Base-by-base conservation (phyloP, 106 monocot species). In the Chionographis japonica region DNA sequence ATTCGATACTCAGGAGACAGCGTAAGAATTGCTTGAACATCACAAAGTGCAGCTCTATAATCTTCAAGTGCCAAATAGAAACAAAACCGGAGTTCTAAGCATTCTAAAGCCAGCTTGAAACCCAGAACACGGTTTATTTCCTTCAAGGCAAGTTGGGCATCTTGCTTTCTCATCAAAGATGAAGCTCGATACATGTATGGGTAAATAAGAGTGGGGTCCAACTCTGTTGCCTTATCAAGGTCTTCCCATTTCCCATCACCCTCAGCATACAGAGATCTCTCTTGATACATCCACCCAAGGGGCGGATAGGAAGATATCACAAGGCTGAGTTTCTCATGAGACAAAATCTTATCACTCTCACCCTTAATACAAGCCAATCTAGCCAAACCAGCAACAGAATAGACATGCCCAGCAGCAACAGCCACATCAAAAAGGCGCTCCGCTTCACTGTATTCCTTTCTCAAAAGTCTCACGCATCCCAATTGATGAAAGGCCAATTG, bases 151-250 rank as follows among this genome's bases (percentile, higher is more conserved):
- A 73, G 82, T 62, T 90, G 71, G 12, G 87, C 79, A 75, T 83
- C 76, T 67, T 88, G 85, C 37, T 87, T 90, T 79, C 84, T 90
- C 85, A 93, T 87, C 46, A 93, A 77, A 27, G 66, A 80, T 59
- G 87, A 77, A 27, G 98, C 92, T 58, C 93, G 87, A 81, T 90
- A 90, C 98, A 98, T 98, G 78, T 98, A 98, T 65, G 98, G 98
- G 62, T 93, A 93, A 40, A 82, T 78, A 18, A 98, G 79, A 41
- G 92, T 90, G 4, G 98, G 98, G 46, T 98, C 98, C 18, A 93
- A 61, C 72, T 98, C 93, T 3, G 90, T 98, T 54, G 93, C 92
- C 53, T 79, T 85, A 54, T 83, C 59, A 62, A 98, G 92, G 66
- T 98, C 90, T 68, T 79, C 98, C 78, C 68, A 83, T 68, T 73